Evolutionary conservation across 208 protist species (phyloP), one percentile per base, ranked within the genome.

Genomic region (Strigomonas culicis): DNA sequence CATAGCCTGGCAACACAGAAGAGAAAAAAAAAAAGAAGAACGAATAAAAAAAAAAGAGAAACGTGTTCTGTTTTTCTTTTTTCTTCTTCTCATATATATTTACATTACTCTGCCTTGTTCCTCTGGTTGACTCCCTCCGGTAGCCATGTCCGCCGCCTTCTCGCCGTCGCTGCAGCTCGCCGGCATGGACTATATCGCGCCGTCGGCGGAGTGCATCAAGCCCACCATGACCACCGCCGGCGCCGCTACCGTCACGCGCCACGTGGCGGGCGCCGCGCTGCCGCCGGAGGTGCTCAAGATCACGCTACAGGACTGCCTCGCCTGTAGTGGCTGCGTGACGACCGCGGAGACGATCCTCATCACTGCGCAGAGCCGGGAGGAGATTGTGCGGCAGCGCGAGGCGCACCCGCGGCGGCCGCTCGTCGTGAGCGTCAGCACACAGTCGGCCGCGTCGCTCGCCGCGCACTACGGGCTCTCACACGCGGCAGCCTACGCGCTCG

Each of bases 321-420:
- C 93, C 7, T 97, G 93, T 65, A 92, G 82, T 58, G 98, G 98
- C 0, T 99, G 98, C 80, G 90, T 99, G 55, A 99, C 98, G 10
- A 98, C 96, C 4, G 97, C 98, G 3, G 98, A 99, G 67, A 97
- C 89, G 44, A 85, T 99, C 8, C 80, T 99, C 2, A 90, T 99
- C 41, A 79, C 74, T 66, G 77, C 76, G 28, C 82, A 92, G 69
- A 86, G 81, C 63, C 72, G 76, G 21, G 58, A 66, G 7, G 80
- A 91, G 63, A 52, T 87, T 21, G 28, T 84, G 30, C 44, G 65
- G 24, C 52, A 61, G 8, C 65, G 73, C 17, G 27, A 41, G 41
- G 59, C 8, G 11, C 24, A 62, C 28, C 21, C 11, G 6, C 53
- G 25, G 2, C 15, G 24, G 22, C 79, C 68, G 25, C 61, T 96